Percentiles rank a stretch among this genome's conserved stretches.
These are phyloP conservation scores for Brassica nigra DNA, from an alignment of 345 rosid genomes.

Conservation along the genomic window DNA sequence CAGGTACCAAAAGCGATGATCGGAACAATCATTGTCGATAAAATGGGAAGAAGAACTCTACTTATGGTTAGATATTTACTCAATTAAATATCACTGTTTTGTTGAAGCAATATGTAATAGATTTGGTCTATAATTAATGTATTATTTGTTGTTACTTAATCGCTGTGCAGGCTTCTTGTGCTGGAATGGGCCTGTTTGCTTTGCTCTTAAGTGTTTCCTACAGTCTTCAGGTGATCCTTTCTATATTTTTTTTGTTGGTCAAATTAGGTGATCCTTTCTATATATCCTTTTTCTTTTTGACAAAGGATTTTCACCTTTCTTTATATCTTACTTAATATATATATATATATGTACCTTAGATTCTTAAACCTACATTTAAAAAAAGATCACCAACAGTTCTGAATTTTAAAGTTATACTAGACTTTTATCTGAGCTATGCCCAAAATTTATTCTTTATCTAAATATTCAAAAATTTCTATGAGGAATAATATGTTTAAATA, in stretches of 20 bases:
- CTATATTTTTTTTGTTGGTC: background rate
- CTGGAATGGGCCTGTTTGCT: conserved; percentile 43
- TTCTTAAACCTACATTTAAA: background rate
- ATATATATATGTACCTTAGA: background rate
- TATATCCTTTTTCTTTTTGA: background rate
- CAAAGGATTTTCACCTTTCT: background rate
- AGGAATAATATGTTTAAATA: background rate
- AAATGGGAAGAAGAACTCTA: conserved; percentile 44
- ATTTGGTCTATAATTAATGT: background rate
- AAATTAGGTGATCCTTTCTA: conserved; percentile 29
- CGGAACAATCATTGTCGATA: conserved; percentile 39
- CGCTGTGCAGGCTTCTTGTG: conserved; percentile 44
- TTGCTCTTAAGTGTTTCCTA: conserved; percentile 45
- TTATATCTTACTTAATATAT: background rate
- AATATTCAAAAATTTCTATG: background rate
- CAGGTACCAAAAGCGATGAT: conserved; percentile 40
- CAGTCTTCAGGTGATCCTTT: conserved; percentile 39
- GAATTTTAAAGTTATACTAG: background rate
- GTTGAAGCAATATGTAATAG: background rate
- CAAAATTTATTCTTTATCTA: background rate
- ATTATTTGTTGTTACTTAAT: background rate
- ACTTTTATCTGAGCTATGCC: background rate
- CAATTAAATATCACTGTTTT: background rate
- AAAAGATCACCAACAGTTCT: background rate
- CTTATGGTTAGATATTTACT: conserved; percentile 37